Evolutionary conservation across 2,329 filamentous ascomycete genomes (phyloP).

Genomic region (Tolypocladium tropicale): DNA sequence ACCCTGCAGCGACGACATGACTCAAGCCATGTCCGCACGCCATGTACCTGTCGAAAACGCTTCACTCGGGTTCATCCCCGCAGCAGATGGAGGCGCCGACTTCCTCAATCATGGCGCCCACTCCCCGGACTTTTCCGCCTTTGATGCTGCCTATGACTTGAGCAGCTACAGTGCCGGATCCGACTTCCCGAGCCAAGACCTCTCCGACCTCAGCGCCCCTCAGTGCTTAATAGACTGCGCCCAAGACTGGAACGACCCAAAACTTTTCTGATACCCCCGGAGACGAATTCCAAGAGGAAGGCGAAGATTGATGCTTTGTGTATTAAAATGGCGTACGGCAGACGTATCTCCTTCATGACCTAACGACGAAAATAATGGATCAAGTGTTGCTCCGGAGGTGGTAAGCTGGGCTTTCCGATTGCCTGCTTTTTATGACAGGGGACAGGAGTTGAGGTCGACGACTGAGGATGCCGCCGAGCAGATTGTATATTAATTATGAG

Average conservation of each 20-base stretch:
- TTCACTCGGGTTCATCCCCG: constrained; percentile 2
- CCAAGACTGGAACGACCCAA: constrained; percentile 19
- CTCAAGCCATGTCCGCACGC: constrained; percentile 14
- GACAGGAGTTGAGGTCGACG: not conserved
- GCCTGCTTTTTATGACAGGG: not conserved
- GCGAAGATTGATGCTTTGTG: not conserved
- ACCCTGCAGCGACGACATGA: constrained; percentile 42
- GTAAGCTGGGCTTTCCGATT: not conserved
- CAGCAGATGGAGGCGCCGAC: constrained; percentile 14
- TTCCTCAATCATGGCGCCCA: constrained; percentile 15
- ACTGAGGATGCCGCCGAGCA: not conserved
- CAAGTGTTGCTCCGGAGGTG: not conserved
- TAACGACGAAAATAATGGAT: constrained; percentile 12
- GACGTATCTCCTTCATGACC: constrained; percentile 12
- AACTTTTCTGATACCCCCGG: constrained; percentile 19
- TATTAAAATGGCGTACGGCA: constrained; percentile 4
- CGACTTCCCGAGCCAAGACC: constrained; percentile 16
- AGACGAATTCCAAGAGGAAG: too few species aligned
- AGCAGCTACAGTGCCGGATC: constrained; percentile 21
- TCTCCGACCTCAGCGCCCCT: constrained; percentile 13
- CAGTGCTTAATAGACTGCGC: constrained; percentile 15
- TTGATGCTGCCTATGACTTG: constrained; percentile 29
- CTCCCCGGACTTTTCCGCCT: constrained; percentile 17
- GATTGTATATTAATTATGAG: not conserved
- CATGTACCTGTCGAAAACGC: constrained; percentile 17